These are phyloP conservation scores for Aspergillus awamori DNA, from an alignment of 2,329 filamentous ascomycete species.

Conservation along the genomic window DNA sequence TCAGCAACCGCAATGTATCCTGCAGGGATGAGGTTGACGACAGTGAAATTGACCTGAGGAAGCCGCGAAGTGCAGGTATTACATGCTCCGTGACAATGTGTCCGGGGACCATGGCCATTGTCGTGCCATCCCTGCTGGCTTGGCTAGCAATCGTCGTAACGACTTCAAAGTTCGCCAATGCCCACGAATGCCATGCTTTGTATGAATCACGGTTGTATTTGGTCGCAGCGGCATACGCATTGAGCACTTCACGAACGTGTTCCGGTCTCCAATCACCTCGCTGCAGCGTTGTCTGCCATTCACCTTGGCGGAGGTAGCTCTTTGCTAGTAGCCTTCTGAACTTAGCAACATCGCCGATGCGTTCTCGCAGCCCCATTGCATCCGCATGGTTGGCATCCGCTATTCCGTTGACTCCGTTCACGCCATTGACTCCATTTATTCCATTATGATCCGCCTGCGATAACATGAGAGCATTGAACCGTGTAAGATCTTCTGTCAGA, in stretches of 20 bases:
- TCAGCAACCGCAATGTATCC: slow-evolving; percentile 88
- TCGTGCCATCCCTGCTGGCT: slow-evolving; percentile 59
- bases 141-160: slow-evolving; percentile 77
- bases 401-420: slow-evolving; percentile 54
- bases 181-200: slow-evolving; percentile 99
- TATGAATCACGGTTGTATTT: slow-evolving; percentile 95
- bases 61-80: slow-evolving; percentile 90
- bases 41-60: slow-evolving; percentile 95
- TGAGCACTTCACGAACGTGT: slow-evolving; percentile 82
- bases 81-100: slow-evolving; percentile 81
- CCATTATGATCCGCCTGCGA: slow-evolving; percentile 44
- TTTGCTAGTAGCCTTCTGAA: slow-evolving; percentile 78
- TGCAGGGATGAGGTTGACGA: slow-evolving; percentile 92
- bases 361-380: slow-evolving; percentile 41
- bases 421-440: slow-evolving; percentile 54
- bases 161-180: slow-evolving; percentile 96
- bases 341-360: slow-evolving; percentile 56
- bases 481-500: slow-evolving; percentile 61
- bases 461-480: slow-evolving; percentile 46
- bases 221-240: slow-evolving; percentile 89
- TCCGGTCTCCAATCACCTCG: slow-evolving; percentile 87
- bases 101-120: slow-evolving; percentile 59
- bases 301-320: slow-evolving; percentile 92
- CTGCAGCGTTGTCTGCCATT: slow-evolving; percentile 88
- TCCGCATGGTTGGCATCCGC: slow-evolving; percentile 45